phyloP scores from a whole-genome alignment of 306 rosid species.

The Styphnolobium japonicum region DNA sequence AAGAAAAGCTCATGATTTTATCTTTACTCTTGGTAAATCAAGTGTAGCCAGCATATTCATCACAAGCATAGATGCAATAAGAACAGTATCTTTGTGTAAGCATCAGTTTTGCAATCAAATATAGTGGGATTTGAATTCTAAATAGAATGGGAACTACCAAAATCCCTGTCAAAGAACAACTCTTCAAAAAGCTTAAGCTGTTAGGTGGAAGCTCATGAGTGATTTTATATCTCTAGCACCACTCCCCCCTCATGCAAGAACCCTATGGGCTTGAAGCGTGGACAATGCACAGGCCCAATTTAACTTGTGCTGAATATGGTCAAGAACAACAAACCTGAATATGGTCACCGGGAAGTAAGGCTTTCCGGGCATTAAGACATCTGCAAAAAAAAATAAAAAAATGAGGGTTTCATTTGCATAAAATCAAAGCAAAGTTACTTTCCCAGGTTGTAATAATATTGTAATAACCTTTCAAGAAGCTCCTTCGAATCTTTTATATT shows the following conservation, averaged over 20 bases:
- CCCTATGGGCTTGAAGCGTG: no score
- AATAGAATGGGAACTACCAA: neutral
- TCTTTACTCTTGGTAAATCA: neutral
- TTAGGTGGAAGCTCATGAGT: no score
- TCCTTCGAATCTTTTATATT: slow-evolving; percentile 65
- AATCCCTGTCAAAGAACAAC: slow-evolving; percentile 19
- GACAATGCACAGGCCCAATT: no score
- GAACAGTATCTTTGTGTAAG: neutral
- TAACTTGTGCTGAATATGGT: no score
- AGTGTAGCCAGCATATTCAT: neutral
- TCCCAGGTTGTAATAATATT: neutral
- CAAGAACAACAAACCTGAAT: slow-evolving; percentile 58
- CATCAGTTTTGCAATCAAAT: slow-evolving; percentile 9
- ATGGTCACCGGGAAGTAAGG: slow-evolving; percentile 61
- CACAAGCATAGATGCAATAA: slow-evolving; percentile 1
- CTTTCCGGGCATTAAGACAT: slow-evolving; percentile 68
- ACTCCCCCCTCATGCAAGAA: no score
- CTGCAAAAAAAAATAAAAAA: slow-evolving; percentile 35
- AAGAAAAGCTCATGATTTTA: neutral
- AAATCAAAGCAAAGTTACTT: slow-evolving; percentile 1
- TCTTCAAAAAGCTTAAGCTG: no score
- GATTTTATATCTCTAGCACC: no score
- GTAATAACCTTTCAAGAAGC: slow-evolving; percentile 76
- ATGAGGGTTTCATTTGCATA: slow-evolving; percentile 1
- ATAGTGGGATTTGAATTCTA: slow-evolving; percentile 13